Percentiles rank a stretch among this genome's conserved stretches.
Evolutionary conservation across 208 protist species (phyloP).

Genomic region (Blechomonas ayalai): DNA sequence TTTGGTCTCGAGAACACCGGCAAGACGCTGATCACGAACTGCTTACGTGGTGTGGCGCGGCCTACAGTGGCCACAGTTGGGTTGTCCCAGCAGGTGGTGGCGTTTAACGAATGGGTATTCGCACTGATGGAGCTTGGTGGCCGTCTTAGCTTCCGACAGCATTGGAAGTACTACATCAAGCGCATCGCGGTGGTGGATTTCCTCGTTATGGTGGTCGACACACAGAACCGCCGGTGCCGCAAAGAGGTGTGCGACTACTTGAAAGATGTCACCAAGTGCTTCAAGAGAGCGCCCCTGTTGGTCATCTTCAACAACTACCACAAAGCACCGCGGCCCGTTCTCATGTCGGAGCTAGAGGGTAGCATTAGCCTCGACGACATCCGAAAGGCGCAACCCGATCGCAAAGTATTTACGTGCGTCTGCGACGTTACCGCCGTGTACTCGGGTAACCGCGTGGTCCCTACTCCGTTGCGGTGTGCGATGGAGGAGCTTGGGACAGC

Average conservation of each 20-base stretch:
- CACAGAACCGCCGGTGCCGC: slow-evolving; percentile 27
- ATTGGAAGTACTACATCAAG: slow-evolving; percentile 68
- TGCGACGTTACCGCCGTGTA: slow-evolving; percentile 70
- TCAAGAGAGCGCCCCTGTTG: slow-evolving; percentile 41
- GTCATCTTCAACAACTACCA: slow-evolving; percentile 84
- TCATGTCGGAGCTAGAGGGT: slow-evolving; percentile 26
- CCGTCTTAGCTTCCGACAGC: slow-evolving; percentile 70
- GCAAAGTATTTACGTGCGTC: slow-evolving; percentile 43
- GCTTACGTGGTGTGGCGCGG: slow-evolving; percentile 45
- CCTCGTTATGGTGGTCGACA: slow-evolving; percentile 72
- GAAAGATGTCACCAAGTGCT: slow-evolving; percentile 39
- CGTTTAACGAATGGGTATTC: slow-evolving; percentile 83
- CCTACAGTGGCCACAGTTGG: slow-evolving; percentile 74
- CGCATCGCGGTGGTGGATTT: slow-evolving; percentile 68
- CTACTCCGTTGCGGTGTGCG: slow-evolving; percentile 21
- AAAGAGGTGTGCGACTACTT: slow-evolving; percentile 51
- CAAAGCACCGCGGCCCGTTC: slow-evolving; percentile 11
- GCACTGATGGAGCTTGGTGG: slow-evolving; percentile 74
- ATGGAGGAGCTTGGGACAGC: slow-evolving; percentile 36
- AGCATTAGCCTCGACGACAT: slow-evolving; percentile 40
- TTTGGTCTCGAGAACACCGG: slow-evolving; percentile 77
- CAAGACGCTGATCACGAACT: slow-evolving; percentile 79
- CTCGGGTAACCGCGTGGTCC: slow-evolving; percentile 29
- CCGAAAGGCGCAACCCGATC: slow-evolving; percentile 14
- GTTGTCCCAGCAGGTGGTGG: slow-evolving; percentile 55